phyloP scores from a whole-genome alignment of 805 yeast genomes.

The Hanseniaspora taiwanica region DNA sequence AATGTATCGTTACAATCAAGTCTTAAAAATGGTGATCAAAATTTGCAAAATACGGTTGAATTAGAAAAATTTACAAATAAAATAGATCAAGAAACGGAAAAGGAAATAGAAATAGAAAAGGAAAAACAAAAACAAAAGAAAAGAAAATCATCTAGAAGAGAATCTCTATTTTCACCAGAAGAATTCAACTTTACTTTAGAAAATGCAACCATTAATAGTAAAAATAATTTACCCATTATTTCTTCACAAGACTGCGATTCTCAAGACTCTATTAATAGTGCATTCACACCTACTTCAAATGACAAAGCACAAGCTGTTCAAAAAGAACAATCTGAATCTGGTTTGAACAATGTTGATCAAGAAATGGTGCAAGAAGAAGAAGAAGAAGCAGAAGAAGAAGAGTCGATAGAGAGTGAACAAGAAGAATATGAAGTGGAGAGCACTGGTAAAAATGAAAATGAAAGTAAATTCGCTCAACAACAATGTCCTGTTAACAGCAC shows the following conservation, averaged over 20 bases:
- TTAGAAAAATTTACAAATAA: not conserved
- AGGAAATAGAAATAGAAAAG: constrained; percentile 7
- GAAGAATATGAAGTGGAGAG: constrained; percentile 3
- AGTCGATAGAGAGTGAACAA: constrained; percentile 3
- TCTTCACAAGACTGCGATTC: not conserved
- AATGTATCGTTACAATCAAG: too few species aligned
- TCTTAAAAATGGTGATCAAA: too few species aligned
- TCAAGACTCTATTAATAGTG: too few species aligned
- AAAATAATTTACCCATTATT: constrained; percentile 6
- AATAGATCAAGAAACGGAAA: not conserved
- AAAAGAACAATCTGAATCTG: too few species aligned
- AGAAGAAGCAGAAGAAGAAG: constrained; percentile 4
- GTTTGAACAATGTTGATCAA: too few species aligned
- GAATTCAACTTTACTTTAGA: constrained; percentile 17
- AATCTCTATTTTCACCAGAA: constrained; percentile 27
- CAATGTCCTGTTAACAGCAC: not conserved
- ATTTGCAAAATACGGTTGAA: too few species aligned
- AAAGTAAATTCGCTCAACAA: not conserved
- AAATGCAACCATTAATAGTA: constrained; percentile 1
- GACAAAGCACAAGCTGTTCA: too few species aligned
- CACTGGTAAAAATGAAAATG: not conserved
- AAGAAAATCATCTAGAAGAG: constrained; percentile 29
- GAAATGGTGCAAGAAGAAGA: too few species aligned
- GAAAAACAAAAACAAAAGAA: constrained; percentile 19
- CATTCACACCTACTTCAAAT: too few species aligned